phyloP scores from a whole-genome alignment of 2,329 filamentous ascomycete genomes.

The Ramichloridium luteum region DNA sequence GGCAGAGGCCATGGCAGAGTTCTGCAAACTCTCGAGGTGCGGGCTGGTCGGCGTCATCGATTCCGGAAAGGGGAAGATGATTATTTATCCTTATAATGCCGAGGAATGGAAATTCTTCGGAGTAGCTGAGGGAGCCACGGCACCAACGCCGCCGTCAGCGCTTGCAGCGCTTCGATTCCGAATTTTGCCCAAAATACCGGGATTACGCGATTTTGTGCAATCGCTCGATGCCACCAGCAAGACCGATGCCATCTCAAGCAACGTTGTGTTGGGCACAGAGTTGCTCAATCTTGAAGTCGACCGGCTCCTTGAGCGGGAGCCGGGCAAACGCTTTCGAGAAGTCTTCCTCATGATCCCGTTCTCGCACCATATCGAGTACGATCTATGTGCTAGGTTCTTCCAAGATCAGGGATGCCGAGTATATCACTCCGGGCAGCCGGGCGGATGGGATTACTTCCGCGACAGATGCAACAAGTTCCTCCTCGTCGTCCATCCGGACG shows the following conservation, averaged over 20 bases:
- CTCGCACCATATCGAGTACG: conserved; percentile 10
- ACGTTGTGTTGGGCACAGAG: too few relatives aligned
- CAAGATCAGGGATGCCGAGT: conserved; percentile 13
- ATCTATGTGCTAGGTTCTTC: conserved; percentile 14
- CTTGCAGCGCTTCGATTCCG: conserved; percentile 8
- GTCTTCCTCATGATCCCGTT: conserved; percentile 21
- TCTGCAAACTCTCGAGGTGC: conserved; percentile 13
- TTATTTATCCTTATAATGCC: conserved; percentile 17
- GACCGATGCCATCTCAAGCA: too few relatives aligned
- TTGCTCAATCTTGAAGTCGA: conserved; percentile 3
- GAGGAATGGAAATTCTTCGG: conserved; percentile 20
- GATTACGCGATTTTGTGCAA: neutral
- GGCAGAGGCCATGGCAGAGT: conserved; percentile 10
- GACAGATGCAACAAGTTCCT: conserved; percentile 4
- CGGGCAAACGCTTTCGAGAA: conserved; percentile 4
- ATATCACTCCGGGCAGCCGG: conserved; percentile 14
- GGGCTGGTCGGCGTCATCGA: conserved; percentile 12
- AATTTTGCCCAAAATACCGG: conserved; percentile 6
- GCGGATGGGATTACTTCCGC: conserved; percentile 19
- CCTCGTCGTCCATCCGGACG: conserved; percentile 23
- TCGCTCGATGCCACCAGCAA: too few relatives aligned
- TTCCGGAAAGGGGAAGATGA: conserved; percentile 9
- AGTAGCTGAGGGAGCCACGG: too few relatives aligned
- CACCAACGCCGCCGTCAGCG: neutral
- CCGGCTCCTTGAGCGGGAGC: conserved; percentile 5